Evolutionary conservation across 2,329 filamentous ascomycete genomes (phyloP).

Genomic region (Penicillium corylophilum): DNA sequence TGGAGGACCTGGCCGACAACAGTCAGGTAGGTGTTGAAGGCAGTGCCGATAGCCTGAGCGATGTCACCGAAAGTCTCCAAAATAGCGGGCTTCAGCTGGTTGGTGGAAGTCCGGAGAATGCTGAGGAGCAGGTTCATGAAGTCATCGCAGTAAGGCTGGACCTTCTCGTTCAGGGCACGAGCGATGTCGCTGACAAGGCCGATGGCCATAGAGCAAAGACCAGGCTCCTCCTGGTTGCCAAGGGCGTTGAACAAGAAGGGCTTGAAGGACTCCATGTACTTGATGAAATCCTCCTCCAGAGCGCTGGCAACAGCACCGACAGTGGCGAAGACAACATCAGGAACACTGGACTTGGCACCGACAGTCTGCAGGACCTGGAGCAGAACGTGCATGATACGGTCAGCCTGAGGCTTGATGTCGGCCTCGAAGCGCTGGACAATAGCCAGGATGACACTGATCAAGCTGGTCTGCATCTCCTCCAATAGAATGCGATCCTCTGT

Average conservation of each 20-base stretch:
- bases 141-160: conserved; percentile 91
- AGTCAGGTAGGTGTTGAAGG: conserved; percentile 89
- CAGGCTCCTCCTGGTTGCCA: conserved; percentile 91
- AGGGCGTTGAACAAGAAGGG: conserved; percentile 93
- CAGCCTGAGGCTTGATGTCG: conserved; percentile 84
- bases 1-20: conserved; percentile 93
- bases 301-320: conserved; percentile 90
- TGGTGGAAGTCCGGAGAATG: conserved; percentile 74
- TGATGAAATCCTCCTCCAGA: conserved; percentile 86
- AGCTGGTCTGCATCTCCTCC: conserved; percentile 96
- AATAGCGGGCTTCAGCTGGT: conserved; percentile 97
- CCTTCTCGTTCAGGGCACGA: conserved; percentile 82
- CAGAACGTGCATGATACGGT: conserved; percentile 88
- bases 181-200: conserved; percentile 96
- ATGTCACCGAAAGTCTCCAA: conserved; percentile 98
- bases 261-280: conserved; percentile 95
- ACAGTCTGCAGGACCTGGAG: conserved; percentile 77
- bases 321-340: conserved; percentile 88
- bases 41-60: conserved; percentile 84
- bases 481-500: conserved; percentile 94
- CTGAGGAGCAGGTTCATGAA: conserved; percentile 98
- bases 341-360: conserved; percentile 85
- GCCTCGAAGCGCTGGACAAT: conserved; percentile 89
- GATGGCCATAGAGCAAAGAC: conserved; percentile 94
- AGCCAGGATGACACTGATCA: conserved; percentile 85